These are phyloP conservation scores for Lactifluus subvellereus DNA, from an alignment of 768 basidiomycete genomes.

Conservation along the genomic window DNA sequence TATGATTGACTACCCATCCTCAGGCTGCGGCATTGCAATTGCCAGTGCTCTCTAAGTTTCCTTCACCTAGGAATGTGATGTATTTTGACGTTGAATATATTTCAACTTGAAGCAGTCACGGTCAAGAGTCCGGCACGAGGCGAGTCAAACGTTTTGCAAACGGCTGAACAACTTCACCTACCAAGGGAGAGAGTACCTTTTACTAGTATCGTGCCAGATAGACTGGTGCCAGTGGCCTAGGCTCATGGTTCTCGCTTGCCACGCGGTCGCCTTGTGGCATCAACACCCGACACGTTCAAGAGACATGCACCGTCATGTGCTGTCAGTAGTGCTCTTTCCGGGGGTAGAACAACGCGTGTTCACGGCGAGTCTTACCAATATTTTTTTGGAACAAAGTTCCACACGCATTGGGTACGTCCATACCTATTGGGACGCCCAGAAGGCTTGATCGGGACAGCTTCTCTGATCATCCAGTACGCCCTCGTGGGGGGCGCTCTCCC, in stretches of 20 bases:
- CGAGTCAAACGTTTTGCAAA: not conserved
- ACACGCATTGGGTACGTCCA: not conserved
- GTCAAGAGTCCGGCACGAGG: too few relatives aligned
- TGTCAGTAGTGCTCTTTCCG: not conserved
- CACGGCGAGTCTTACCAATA: not conserved
- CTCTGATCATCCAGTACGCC: slow-evolving; percentile 10
- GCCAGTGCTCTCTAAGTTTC: too few relatives aligned
- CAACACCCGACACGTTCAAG: not conserved
- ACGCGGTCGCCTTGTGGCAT: slow-evolving; percentile 4
- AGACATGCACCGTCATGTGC: not conserved
- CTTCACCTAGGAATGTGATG: too few relatives aligned
- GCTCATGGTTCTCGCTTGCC: not conserved
- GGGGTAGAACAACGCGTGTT: slow-evolving; percentile 1
- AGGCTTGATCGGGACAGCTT: not conserved
- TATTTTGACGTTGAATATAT: too few relatives aligned
- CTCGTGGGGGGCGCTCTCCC: not conserved
- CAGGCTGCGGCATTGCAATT: too few relatives aligned
- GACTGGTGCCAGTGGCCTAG: not conserved
- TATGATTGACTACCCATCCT: too few relatives aligned
- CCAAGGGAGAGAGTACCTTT: not conserved
- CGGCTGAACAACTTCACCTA: not conserved
- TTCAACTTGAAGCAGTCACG: too few relatives aligned
- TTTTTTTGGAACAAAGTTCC: not conserved
- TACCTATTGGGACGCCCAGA: not conserved
- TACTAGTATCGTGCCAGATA: not conserved